Conservation (phyloP, 2,329 filamentous ascomycete species). For the Sarocladium kiliense region DNA sequence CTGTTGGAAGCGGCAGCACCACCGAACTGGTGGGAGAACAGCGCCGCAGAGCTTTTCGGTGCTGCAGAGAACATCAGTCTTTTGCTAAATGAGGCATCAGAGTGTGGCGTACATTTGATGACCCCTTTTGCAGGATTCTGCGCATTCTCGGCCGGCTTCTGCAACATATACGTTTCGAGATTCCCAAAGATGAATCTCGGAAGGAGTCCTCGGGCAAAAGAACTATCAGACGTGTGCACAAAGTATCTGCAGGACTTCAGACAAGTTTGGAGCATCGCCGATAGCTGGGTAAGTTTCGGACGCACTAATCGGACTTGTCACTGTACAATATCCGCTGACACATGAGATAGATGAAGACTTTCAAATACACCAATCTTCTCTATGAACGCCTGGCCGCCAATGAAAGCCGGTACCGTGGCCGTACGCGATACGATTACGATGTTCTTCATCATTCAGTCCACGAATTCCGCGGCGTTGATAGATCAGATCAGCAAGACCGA, state of each 20-base stretch:
- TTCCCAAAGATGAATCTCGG: slow-evolving; percentile 37
- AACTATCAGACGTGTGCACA: slow-evolving; percentile 18
- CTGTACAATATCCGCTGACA: background rate
- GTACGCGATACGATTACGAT: slow-evolving; percentile 22
- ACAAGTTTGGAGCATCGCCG: slow-evolving; percentile 22
- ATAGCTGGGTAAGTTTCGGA: slow-evolving; percentile 23
- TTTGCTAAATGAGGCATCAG: slow-evolving; percentile 30
- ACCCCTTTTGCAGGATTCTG: slow-evolving; percentile 41
- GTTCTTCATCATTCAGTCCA: slow-evolving; percentile 24
- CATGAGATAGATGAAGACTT: slow-evolving; percentile 16
- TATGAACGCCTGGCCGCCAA: slow-evolving; percentile 18
- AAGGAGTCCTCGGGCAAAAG: slow-evolving; percentile 19
- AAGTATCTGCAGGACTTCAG: slow-evolving; percentile 22
- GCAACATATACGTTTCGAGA: slow-evolving; percentile 32
- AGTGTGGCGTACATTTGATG: slow-evolving; percentile 28
- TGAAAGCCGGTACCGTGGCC: slow-evolving; percentile 19
- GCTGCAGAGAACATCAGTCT: slow-evolving; percentile 29
- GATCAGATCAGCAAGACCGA: slow-evolving; percentile 24
- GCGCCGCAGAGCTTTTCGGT: slow-evolving; percentile 28
- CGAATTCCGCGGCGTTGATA: slow-evolving; percentile 24
- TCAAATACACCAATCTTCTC: slow-evolving; percentile 21
- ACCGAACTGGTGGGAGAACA: slow-evolving; percentile 33
- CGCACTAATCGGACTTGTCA: no score
- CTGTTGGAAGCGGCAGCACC: slow-evolving; percentile 32
- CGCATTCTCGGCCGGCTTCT: slow-evolving; percentile 36